Evolutionary conservation across 768 basidiomycete species (phyloP).

Genomic region (Boletus tomentosulus): DNA sequence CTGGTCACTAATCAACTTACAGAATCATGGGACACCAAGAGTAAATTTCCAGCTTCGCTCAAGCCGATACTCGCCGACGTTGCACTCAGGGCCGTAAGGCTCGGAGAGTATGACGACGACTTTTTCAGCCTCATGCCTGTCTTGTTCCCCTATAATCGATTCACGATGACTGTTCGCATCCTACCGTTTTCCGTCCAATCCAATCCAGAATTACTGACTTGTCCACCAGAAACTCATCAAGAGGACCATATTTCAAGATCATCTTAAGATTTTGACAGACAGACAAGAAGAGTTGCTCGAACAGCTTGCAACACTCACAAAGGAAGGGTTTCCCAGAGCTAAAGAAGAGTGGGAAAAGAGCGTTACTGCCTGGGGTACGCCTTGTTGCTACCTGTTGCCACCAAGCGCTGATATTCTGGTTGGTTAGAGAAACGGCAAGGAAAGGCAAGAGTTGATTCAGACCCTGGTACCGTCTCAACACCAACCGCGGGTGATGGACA

Average conservation of each 20-base stretch:
- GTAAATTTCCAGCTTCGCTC: constrained; percentile 82
- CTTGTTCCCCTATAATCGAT: constrained; percentile 92
- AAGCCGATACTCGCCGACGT: constrained; percentile 69
- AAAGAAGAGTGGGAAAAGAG: constrained; percentile 75
- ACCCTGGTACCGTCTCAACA: constrained; percentile 31
- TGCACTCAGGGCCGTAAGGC: constrained; percentile 71
- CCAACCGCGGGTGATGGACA: constrained; percentile 22
- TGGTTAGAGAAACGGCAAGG: constrained; percentile 52
- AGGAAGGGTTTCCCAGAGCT: constrained; percentile 63
- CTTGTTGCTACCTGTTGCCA: not conserved
- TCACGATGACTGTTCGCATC: constrained; percentile 76
- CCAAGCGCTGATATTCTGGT: not conserved
- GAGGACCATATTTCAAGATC: constrained; percentile 77
- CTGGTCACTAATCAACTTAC: not conserved
- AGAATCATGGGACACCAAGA: constrained; percentile 80
- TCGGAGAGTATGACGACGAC: constrained; percentile 89
- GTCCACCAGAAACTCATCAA: constrained; percentile 80
- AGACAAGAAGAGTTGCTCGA: constrained; percentile 66
- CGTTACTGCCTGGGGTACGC: constrained; percentile 63
- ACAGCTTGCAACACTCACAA: constrained; percentile 57
- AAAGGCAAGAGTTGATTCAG: constrained; percentile 39
- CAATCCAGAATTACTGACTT: constrained; percentile 7
- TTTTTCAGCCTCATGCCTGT: constrained; percentile 87
- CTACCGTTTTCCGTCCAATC: not conserved
- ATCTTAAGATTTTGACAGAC: constrained; percentile 59